phyloP scores from a whole-genome alignment of 2,329 filamentous ascomycete genomes.

The Paracoccidioides lutzii region DNA sequence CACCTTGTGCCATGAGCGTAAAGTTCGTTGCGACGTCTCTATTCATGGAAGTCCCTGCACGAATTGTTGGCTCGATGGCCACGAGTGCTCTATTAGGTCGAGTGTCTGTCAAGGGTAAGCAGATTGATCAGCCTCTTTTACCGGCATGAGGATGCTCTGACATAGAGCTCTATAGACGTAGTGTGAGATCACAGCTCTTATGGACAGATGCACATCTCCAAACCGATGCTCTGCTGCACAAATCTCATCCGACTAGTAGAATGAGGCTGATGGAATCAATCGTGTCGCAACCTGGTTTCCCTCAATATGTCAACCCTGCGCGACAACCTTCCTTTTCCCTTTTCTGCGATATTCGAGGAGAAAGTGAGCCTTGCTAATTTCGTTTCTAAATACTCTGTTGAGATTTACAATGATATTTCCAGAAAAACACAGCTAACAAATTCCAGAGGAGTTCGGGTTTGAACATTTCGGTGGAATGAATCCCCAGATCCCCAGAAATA shows the following conservation, averaged over 20 bases:
- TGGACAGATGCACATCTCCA: background rate
- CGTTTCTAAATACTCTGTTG: background rate
- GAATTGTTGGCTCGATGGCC: slow-evolving; percentile 16
- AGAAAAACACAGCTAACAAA: background rate
- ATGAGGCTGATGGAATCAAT: slow-evolving; percentile 1
- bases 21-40: slow-evolving; percentile 39
- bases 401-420: background rate
- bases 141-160: slow-evolving; percentile 22
- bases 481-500: background rate
- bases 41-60: slow-evolving; percentile 29
- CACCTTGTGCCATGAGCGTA: slow-evolving; percentile 27
- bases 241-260: background rate
- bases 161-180: background rate
- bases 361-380: background rate
- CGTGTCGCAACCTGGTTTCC: background rate
- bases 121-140: slow-evolving; percentile 31
- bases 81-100: slow-evolving; percentile 16
- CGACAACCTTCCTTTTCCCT: background rate
- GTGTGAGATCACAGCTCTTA: background rate
- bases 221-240: background rate
- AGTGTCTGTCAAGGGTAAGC: slow-evolving; percentile 21
- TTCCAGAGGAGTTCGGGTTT: background rate
- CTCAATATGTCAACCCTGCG: background rate
- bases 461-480: slow-evolving; percentile 3
- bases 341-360: background rate